Evolutionary conservation across 148 eudicot species (phyloP), one percentile per base, ranked within the genome.

Genomic region (Oxyria digyna): DNA sequence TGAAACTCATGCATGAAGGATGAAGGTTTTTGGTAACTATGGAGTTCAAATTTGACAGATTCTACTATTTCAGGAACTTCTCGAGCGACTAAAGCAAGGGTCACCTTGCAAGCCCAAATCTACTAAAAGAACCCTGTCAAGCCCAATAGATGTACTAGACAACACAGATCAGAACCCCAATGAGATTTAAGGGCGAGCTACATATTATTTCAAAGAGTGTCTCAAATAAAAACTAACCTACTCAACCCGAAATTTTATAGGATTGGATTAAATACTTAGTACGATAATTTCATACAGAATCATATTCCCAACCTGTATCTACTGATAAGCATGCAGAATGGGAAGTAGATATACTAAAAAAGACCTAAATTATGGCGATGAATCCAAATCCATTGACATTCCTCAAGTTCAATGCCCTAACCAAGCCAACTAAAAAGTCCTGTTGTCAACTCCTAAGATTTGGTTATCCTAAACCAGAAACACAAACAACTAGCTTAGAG

Each of bases 351-450:
- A 15, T 32, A 54, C 26, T 10, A 24, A 55, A 24, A 13, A 26
- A 24, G 17, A 8, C 27, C 24, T 8, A 55, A 59, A 29, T 59
- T 14, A 59, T 27, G 37, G 37, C 31, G 31, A 59, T 13, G 13
- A 59, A 27, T 13, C 29, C 38, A 29, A 59, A 59, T 59, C 65
- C 65, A 59, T 59, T 59, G 15, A 33, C 65, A 35, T 59, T 29
- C 20, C 10, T 59, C 37, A 27, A 59, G 65, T 15, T 59, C 37
- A 59, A 38, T 59, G 17, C 38, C 65, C 62, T 29, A 59, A 59
- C 13, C 37, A 59, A 59, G 6, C 65, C 15, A 29, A 59, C 62
- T 54, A 23, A 8, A 46, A 46, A n/a, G 21, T 24, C 10, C 29
- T 54, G 27, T 50, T 50, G 33, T 55, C 32, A 55, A 13, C 62